Base-by-base conservation (phyloP, 2,329 filamentous ascomycete genomes). In the Trichoderma lentiforme region DNA sequence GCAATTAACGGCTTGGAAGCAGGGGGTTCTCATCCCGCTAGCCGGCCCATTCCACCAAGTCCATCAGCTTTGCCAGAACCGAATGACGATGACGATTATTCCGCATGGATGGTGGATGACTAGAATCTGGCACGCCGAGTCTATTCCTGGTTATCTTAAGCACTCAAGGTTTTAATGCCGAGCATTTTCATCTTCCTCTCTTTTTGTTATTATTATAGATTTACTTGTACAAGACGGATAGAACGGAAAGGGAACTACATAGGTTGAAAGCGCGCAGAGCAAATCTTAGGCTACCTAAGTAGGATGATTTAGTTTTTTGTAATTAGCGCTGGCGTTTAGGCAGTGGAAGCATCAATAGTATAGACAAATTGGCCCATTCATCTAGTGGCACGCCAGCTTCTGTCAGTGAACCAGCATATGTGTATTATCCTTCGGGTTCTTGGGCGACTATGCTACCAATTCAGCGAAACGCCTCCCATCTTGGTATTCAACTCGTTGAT, bases 401-500 rank as follows among this genome's bases (percentile, higher is more conserved):
- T 32, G 18, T 26, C 3, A 15, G 32, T 39, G 32, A 43, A 3
- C 4, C 18, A 11, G n/a, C 5, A 14, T 6, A 51, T 51, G 3
- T 21, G n/a, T 11, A 51, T 51, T 12, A 12, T 14, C 21, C 9
- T 24, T 24, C 11, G 1, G 6, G 4, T 53, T 7, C 21, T 53
- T 6, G 11, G 4, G n/a, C n/a, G 4, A 7, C 43, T 36, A 8
- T n/a, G 9, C 24, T 58, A 70, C 67, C 67, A 70, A 5, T 53
- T 53, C 21, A 70, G 36, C 4, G 57, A 70, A 21, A 43, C 3
- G n/a, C 21, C 21, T 15, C 39, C 60, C 7, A 58, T 32, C 6
- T 76, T 74, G 6, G 79, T 76, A 8, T 77, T 73, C 58, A 84
- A 70, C 18, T 77, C 76, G 24, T 75, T 65, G 36, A 84, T 81